Evolutionary conservation across 1,139 yeast species (phyloP).

Genomic region (Geotrichum macrosporum): DNA sequence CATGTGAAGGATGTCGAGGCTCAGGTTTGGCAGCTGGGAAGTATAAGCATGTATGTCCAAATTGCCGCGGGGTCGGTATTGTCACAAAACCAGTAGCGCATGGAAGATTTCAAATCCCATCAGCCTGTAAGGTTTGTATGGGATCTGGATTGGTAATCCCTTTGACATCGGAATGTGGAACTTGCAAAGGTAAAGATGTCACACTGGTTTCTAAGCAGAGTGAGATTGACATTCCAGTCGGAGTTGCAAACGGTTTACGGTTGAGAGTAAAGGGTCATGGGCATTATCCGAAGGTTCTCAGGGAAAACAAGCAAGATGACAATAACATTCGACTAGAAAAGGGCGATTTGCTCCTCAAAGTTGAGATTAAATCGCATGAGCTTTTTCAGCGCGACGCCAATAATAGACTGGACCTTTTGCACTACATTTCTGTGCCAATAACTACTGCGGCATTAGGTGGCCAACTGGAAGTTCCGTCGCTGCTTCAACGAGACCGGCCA

Average conservation of each 20-base stretch:
- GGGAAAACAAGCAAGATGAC: too few species aligned
- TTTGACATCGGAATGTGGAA: conserved; percentile 62
- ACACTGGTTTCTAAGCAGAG: conserved; percentile 62
- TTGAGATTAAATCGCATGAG: conserved; percentile 71
- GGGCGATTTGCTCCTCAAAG: conserved; percentile 84
- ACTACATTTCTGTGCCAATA: conserved; percentile 69
- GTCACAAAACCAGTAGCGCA: conserved; percentile 76
- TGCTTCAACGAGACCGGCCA: conserved; percentile 64
- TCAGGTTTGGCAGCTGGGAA: conserved; percentile 78
- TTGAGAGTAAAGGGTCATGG: conserved; percentile 86
- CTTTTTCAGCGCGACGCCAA: conserved; percentile 60
- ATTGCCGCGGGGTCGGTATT: conserved; percentile 94
- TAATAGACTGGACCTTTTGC: conserved; percentile 62
- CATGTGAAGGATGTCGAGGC: conserved; percentile 78
- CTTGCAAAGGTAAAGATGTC: conserved; percentile 91
- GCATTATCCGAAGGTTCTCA: conserved; percentile 71
- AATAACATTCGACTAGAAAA: conserved; percentile 55
- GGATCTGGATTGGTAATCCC: conserved; percentile 83
- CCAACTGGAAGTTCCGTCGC: conserved; percentile 76
- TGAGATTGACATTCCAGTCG: conserved; percentile 80
- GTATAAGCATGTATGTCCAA: conserved; percentile 70
- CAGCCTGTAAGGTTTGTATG: conserved; percentile 81
- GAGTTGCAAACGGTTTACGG: conserved; percentile 81
- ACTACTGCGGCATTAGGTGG: conserved; percentile 98
- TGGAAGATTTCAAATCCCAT: conserved; percentile 96